Evolutionary conservation across 768 basidiomycete genomes (phyloP), one percentile per base, ranked within the genome.

Genomic region (Lentinus brumalis): DNA sequence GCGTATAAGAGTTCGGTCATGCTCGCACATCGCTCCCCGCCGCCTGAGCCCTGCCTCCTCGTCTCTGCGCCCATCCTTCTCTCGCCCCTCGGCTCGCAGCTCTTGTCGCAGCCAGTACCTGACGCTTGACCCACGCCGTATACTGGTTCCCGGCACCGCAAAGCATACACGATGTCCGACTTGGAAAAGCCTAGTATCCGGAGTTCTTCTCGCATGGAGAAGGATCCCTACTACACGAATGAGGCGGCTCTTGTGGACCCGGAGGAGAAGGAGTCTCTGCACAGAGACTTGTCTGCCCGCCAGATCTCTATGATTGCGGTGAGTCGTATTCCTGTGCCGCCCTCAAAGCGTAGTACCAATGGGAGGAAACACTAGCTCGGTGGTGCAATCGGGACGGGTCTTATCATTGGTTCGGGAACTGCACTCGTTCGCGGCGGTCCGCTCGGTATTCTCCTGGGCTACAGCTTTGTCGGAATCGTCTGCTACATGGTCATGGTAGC

Each of bases 401-500:
- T 74, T 18, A 73, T 74, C 56, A 73, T 74, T 42, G 72, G 76
- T 21, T 86, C 84, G 31, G 85, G 84, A 1, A 85, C 85, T 21
- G 86, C 84, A 8, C 74, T 88, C 15, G 73, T 77, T 44, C 74
- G 81, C 56, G 83, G 85, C 50, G 85, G 84, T 12, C 83, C 83
- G 2, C 77, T 83, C 14, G 84, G 82, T 74, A 66, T 75, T 38
- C 74, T 78, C 60, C 66, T 76, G 2, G 74, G 75, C n/a, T 76
- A 76, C 59, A 66, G 67, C 7, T 82, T 83, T 64, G 79, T 87
- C 51, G 84, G 86, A 15, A 72, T 82, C 47, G 76, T 86, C 26
- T 84, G 83, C 69, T 84, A 83, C 70, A 73, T 86, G 56, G 86
- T 85, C 57, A 85, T 86, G 83, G 73, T 83, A 42, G 76, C 80